Evolutionary conservation across 1,284 basidiomycete species (phyloP).

Genomic region (Schizophyllum amplum): DNA sequence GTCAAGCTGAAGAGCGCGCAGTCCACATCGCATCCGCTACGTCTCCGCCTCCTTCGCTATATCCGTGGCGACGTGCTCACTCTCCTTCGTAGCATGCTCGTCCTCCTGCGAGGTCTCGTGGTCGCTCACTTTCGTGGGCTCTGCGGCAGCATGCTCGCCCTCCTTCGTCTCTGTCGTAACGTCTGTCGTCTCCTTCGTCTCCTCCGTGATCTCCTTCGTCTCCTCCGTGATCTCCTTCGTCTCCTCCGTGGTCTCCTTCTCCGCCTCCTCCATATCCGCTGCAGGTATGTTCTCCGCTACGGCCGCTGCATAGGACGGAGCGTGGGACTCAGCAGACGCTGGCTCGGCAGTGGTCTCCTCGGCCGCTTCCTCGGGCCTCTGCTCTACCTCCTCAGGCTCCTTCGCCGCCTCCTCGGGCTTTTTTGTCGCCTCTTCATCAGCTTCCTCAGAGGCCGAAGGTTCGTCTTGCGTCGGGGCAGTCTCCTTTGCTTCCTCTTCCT

Average conservation of each 20-base stretch:
- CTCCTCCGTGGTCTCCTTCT: background rate
- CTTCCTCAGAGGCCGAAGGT: background rate
- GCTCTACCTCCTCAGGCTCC: background rate
- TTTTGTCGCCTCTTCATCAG: background rate
- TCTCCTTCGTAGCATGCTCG: background rate
- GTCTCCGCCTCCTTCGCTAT: too few relatives aligned
- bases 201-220: background rate
- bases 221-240: background rate
- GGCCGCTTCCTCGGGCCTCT: background rate
- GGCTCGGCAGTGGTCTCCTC: background rate
- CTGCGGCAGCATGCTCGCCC: background rate
- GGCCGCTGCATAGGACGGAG: background rate
- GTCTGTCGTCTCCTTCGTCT: slow-evolving; percentile 4
- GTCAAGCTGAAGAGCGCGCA: background rate
- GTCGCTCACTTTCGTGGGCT: background rate
- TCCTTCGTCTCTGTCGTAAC: slow-evolving; percentile 3
- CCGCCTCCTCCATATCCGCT: background rate
- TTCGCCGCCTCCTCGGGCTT: background rate
- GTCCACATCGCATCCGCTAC: too few relatives aligned
- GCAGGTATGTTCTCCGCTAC: background rate
- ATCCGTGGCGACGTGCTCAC: too few relatives aligned
- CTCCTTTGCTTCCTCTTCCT: background rate
- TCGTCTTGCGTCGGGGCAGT: background rate
- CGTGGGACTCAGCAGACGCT: background rate
- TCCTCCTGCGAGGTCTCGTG: background rate